Evolutionary conservation across 176 grass and related monocot species (phyloP), one percentile per base, ranked within the genome.

Genomic region (Rhipidocladum racemiflorum): DNA sequence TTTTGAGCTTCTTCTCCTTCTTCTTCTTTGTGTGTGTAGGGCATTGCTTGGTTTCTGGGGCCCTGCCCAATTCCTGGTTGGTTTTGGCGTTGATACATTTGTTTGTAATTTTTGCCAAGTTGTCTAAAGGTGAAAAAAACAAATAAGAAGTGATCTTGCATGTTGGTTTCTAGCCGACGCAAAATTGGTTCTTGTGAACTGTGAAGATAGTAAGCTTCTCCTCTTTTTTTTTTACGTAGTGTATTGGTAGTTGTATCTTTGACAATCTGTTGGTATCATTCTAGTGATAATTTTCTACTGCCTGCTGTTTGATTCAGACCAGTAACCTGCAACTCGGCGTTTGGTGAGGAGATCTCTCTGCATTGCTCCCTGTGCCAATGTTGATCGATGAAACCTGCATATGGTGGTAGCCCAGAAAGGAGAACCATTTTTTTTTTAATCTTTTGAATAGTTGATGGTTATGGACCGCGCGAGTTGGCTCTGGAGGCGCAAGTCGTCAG

Each of bases 401-500:
- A 51, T 53, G 45, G 68, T 57, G 87, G 40, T 84, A 59, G 29
- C 28, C 60, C 60, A 70, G 49, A 85, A 72, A 80, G 49, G 43
- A 55, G 53, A 67, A 21, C 46, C 34, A 32, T 53, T 64, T 77
- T 20, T 68, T 53, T 64, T 77, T 20, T 68, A 20, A 81, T 84
- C 39, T 79, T 59, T 36, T 63, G 38, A 77, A 75, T 40, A 56
- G 57, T 90, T 79, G 18, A 84, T 80, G 81, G 68, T 87, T 63
- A 86, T 99, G 96, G 92, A 95, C 59, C 89, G 59, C 2, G 80
- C 83, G 20, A 73, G 82, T 81, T 88, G 91, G 88, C 91, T 99
- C 49, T 93, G 87, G 87, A 94, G 80, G 81, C 89, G 87, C 56
- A 89, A 85, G 70, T 77, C 96, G 0, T 89, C 91, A 8, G 89